Conservation (phyloP, 1,284 basidiomycete species). For the Ceraceosorus guamensis region DNA sequence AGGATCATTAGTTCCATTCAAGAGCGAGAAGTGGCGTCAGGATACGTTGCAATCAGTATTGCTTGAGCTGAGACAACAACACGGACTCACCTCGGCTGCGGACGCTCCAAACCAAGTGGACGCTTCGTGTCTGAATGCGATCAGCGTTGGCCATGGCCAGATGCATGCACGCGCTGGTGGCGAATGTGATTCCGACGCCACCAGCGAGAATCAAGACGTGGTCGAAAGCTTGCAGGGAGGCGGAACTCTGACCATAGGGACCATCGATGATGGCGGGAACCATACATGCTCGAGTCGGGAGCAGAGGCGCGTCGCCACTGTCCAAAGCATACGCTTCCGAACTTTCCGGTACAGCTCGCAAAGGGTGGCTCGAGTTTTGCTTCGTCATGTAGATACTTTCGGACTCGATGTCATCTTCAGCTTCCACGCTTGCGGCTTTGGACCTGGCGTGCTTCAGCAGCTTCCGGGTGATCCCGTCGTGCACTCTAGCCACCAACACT, state of each 20-base stretch:
- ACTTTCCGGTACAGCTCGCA: background rate
- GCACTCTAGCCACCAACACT: conserved; percentile 26
- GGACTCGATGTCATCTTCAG: background rate
- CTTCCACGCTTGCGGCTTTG: background rate
- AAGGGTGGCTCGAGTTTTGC: background rate
- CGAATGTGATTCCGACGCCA: conserved; percentile 31
- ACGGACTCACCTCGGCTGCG: background rate
- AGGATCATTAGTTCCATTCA: background rate
- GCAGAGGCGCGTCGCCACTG: background rate
- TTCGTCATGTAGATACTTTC: background rate
- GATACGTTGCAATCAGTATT: too few relatives aligned
- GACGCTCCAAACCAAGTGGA: conserved; percentile 3
- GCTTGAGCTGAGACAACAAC: background rate
- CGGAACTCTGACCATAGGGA: conserved; percentile 25
- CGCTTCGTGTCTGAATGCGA: background rate
- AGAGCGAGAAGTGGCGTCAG: background rate
- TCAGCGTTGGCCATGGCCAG: conserved; percentile 7
- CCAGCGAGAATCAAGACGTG: conserved; percentile 23
- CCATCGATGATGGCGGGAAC: conserved; percentile 29
- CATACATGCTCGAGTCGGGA: background rate
- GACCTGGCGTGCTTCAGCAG: conserved; percentile 11
- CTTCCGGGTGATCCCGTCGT: conserved; percentile 18
- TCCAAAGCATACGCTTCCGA: background rate
- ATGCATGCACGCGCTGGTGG: conserved; percentile 21
- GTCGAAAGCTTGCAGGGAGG: conserved; percentile 14